phyloP scores from a whole-genome alignment of 2,329 filamentous ascomycete species.

The Ophiognomonia clavigignenti-juglandacearum region DNA sequence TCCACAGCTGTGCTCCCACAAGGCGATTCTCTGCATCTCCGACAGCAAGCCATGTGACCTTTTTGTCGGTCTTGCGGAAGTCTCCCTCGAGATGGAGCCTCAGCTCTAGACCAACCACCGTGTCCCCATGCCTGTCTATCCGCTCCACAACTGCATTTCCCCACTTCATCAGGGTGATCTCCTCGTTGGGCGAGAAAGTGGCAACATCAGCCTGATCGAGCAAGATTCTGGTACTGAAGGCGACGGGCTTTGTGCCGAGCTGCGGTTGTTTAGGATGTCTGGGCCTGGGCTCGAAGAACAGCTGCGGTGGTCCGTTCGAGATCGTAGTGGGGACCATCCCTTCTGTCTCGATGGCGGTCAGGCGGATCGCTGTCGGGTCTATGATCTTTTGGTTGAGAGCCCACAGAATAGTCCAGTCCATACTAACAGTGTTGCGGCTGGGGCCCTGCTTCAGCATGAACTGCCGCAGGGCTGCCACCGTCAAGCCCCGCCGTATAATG shows the following conservation, averaged over 20 bases:
- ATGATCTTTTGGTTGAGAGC: conserved; percentile 76
- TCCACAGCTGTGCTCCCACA: conserved; percentile 78
- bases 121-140: no score
- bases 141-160: conserved; percentile 79
- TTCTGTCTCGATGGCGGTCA: conserved; percentile 69
- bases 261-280: conserved; percentile 86
- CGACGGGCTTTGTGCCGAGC: conserved; percentile 82
- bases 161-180: conserved; percentile 96
- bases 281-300: conserved; percentile 69
- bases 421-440: conserved; percentile 75
- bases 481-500: conserved; percentile 73
- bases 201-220: conserved; percentile 86
- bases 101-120: no score
- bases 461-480: conserved; percentile 71
- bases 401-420: conserved; percentile 78
- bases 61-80: conserved; percentile 93
- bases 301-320: conserved; percentile 57
- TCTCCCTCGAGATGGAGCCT: conserved; percentile 76
- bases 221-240: conserved; percentile 68
- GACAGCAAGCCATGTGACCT: conserved; percentile 94
- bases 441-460: conserved; percentile 84
- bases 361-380: conserved; percentile 68
- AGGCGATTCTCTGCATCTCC: conserved; percentile 70
- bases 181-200: conserved; percentile 76
- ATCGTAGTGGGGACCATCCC: conserved; percentile 66